phyloP scores from a whole-genome alignment of 257 asterid species.

The Handroanthus guayacan region DNA sequence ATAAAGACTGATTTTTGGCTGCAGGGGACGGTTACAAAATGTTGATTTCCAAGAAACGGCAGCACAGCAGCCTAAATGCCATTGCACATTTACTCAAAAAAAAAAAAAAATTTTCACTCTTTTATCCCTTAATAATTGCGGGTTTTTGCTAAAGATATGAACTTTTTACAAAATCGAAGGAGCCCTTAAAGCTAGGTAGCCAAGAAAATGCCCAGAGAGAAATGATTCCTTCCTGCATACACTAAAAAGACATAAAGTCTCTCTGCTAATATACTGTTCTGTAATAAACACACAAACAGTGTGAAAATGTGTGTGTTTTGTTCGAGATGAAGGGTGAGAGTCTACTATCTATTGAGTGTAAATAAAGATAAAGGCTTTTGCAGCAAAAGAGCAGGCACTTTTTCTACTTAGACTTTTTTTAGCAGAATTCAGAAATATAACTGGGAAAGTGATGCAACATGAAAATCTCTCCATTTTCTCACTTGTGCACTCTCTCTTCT shows the following conservation, averaged over 20 bases:
- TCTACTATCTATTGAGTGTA: not conserved
- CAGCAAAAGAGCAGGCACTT: conserved; percentile 34
- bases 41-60: conserved; percentile 38
- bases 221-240: conserved; percentile 30
- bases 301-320: conserved; percentile 5
- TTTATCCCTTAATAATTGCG: conserved; percentile 9
- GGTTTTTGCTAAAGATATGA: conserved; percentile 11
- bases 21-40: conserved; percentile 4
- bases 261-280: conserved; percentile 23
- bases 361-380: conserved; percentile 3
- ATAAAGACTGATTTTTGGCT: conserved; percentile 28
- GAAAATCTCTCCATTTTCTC: conserved; percentile 17
- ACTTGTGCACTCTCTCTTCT: not conserved
- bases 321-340: conserved; percentile 4
- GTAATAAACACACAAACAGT: not conserved
- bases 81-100: conserved; percentile 8
- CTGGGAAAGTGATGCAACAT: conserved; percentile 29
- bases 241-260: conserved; percentile 29
- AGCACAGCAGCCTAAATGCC: conserved; percentile 19
- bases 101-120: conserved; percentile 7
- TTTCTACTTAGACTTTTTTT: not conserved
- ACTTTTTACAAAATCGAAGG: conserved; percentile 2
- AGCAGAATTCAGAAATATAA: conserved; percentile 12
- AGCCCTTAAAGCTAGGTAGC: conserved; percentile 1
- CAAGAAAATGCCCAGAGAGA: conserved; percentile 33